Evolutionary conservation across 192 early-diverging fungal genomes (phyloP).

Genomic region (Ambispora gerdemannii): DNA sequence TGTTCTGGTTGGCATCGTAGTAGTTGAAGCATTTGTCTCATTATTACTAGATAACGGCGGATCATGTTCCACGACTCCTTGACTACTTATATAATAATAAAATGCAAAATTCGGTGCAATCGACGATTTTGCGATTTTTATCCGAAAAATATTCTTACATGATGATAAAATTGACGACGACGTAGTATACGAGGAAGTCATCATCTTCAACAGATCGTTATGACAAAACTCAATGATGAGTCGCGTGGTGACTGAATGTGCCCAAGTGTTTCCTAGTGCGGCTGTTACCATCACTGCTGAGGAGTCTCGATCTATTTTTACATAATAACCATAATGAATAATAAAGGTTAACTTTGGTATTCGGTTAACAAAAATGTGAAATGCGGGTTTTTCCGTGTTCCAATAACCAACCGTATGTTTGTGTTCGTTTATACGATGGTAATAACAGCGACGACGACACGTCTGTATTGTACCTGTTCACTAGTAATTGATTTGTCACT

Average conservation of each 20-base stretch:
- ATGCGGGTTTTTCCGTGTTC: too few relatives aligned
- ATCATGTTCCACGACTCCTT: slow-evolving; percentile 2
- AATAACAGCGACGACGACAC: not conserved
- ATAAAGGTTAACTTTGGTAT: too few relatives aligned
- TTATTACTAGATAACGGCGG: not conserved
- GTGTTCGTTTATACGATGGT: not conserved
- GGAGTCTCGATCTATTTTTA: not conserved
- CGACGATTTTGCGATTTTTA: slow-evolving; percentile 19
- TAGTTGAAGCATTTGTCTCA: not conserved
- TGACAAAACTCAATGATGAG: slow-evolving; percentile 12
- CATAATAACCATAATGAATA: too few relatives aligned
- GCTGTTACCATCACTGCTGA: slow-evolving; percentile 20
- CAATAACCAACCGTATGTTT: not conserved
- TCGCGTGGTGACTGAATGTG: slow-evolving; percentile 24
- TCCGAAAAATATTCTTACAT: not conserved
- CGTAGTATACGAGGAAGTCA: not conserved
- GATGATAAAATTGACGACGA: not conserved
- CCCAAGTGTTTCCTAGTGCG: slow-evolving; percentile 24
- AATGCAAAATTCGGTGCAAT: slow-evolving; percentile 8
- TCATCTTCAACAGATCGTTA: not conserved
- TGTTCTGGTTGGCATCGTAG: not conserved
- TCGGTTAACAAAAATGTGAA: too few relatives aligned
- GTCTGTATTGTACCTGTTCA: not conserved
- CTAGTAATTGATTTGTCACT: not conserved
- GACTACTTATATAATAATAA: slow-evolving; percentile 18